phyloP scores from a whole-genome alignment of 2,329 filamentous ascomycete species.

The Ophiocordyceps camponoti-leonardi region DNA sequence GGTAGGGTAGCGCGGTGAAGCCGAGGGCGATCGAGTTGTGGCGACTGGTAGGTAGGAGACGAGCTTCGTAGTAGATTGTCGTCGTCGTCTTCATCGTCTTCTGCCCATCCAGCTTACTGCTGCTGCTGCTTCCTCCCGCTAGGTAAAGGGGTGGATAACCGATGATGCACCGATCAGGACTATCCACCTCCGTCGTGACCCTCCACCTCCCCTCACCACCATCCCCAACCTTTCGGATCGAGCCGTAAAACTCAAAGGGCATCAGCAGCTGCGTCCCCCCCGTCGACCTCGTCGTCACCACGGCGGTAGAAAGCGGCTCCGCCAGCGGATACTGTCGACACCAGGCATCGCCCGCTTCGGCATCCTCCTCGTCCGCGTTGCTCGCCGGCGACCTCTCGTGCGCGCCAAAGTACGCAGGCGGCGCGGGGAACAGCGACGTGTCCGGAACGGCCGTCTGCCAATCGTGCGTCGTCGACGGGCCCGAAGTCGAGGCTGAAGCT shows the following conservation, averaged over 20 bases:
- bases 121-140: constrained; percentile 20
- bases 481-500: constrained; percentile 4
- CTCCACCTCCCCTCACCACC: constrained; percentile 32
- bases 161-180: constrained; percentile 45
- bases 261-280: constrained; percentile 33
- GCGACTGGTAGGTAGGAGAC: constrained; percentile 27
- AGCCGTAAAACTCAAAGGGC: constrained; percentile 29
- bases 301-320: constrained; percentile 30
- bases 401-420: constrained; percentile 46
- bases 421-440: constrained; percentile 54
- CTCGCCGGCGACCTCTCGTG: constrained; percentile 48
- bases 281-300: constrained; percentile 37
- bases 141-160: constrained; percentile 55
- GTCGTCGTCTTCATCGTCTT: constrained; percentile 10
- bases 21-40: constrained; percentile 46
- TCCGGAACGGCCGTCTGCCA: constrained; percentile 58
- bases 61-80: constrained; percentile 59
- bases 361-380: constrained; percentile 50
- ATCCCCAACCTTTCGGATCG: constrained; percentile 20
- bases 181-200: constrained; percentile 20
- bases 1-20: constrained; percentile 58
- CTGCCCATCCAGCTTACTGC: too few species aligned
- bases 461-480: constrained; percentile 31
- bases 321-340: constrained; percentile 42
- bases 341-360: constrained; percentile 49